Percentiles rank a stretch among this genome's conserved stretches.
Evolutionary conservation across 2,329 filamentous ascomycete species (phyloP).

Genomic region (Cladosporium oxysporum): DNA sequence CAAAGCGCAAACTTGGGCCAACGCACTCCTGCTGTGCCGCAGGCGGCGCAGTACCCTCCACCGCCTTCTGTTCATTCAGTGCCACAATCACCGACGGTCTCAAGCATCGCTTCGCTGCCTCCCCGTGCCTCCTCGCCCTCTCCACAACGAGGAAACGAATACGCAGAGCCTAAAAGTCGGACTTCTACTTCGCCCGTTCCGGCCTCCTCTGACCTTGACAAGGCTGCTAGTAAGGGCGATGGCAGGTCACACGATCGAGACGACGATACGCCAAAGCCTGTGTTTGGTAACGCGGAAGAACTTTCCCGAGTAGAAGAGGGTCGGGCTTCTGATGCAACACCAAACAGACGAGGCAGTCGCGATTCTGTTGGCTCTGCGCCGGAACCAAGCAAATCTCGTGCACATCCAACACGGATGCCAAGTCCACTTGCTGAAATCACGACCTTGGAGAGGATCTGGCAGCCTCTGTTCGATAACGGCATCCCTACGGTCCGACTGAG

Average conservation of each 20-base stretch:
- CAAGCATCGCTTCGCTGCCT: slow-evolving; percentile 51
- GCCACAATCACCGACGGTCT: slow-evolving; percentile 47
- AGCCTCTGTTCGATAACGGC: slow-evolving; percentile 70
- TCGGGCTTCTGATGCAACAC: neutral
- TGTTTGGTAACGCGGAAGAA: neutral
- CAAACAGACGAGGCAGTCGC: slow-evolving; percentile 1
- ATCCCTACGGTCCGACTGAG: slow-evolving; percentile 67
- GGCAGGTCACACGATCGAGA: slow-evolving; percentile 24
- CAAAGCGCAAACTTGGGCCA: slow-evolving; percentile 25
- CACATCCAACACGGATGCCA: neutral
- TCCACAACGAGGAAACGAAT: slow-evolving; percentile 36
- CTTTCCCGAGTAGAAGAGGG: slow-evolving; percentile 13
- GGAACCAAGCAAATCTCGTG: neutral
- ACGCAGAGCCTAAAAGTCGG: slow-evolving; percentile 4
- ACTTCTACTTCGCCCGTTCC: slow-evolving; percentile 42
- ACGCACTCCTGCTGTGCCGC: slow-evolving; percentile 2
- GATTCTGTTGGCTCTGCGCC: neutral
- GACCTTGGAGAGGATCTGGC: slow-evolving; percentile 73
- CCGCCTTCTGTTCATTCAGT: slow-evolving; percentile 35
- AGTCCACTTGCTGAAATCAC: slow-evolving; percentile 48
- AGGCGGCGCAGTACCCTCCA: slow-evolving; percentile 33
- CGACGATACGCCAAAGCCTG: slow-evolving; percentile 27
- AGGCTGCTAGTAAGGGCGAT: slow-evolving; percentile 18
- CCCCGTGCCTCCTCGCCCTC: slow-evolving; percentile 59
- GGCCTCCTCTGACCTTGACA: slow-evolving; percentile 25